Base-by-base conservation (phyloP, 1,139 yeast species). In the Yamadazyma mexicana region DNA sequence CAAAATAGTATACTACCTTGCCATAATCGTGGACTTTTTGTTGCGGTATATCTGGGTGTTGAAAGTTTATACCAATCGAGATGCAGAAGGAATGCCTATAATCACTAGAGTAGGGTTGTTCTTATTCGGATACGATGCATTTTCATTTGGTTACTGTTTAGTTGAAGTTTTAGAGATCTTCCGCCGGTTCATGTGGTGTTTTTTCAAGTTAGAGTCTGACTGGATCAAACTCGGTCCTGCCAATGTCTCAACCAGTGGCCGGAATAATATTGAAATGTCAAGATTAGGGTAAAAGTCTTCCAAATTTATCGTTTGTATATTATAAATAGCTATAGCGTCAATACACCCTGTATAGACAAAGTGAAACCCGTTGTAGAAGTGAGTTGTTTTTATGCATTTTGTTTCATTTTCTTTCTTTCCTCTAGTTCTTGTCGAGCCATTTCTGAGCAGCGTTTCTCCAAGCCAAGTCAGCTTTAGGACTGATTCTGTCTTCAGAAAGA, bases 171-270 rank as follows among this genome's bases (percentile, higher is more conserved):
- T 89, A 39, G 98, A 92, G 58, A 71, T 92, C 9, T 51, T 81
- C 9, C 74, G 98, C 61, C 73, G 98, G 51, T 87, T 92, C 80
- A 63, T 88, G 43, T 92, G 98, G 98, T 79, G 91, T 38, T 78
- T 87, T 50, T 68, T 91, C 55, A 83, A 94, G 57, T 66, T 89
- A 24, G 97, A 91, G 52, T 77, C 86, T 29, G 97, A 91, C 58
- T 83, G 73, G 62, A 56, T 72, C 43, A 77, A 75, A 54, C 47
- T 64, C 24, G 35, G 26, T 5, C 8, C 22, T 8, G 22, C 8
- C 22, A 20, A 20, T 20, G 22, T 20, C 5, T 20, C 22, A 5
- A 20, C 25, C 11, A 30, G 12, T 11, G 31, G 14, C 9, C 29
- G 29, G 12, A 12, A 15, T 18, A 27, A 17, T 17, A 34, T 34